phyloP scores from a whole-genome alignment of 2,329 filamentous ascomycete genomes.

The Diaporthe ampelina region DNA sequence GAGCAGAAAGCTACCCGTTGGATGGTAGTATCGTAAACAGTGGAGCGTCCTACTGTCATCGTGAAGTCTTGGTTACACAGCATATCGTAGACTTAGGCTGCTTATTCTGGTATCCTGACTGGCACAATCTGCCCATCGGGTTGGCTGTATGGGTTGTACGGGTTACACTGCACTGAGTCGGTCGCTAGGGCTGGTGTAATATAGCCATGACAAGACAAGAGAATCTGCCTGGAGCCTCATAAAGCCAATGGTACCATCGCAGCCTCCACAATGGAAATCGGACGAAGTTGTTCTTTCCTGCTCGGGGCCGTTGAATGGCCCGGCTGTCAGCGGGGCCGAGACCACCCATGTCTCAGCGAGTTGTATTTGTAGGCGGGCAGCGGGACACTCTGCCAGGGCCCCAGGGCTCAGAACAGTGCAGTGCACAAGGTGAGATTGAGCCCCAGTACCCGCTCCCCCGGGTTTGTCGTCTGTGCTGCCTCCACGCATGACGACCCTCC shows the following conservation, averaged over 20 bases:
- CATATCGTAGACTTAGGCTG: background rate
- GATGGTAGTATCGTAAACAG: background rate
- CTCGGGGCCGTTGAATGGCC: slow-evolving; percentile 23
- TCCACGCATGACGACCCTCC: slow-evolving; percentile 25
- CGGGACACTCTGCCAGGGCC: slow-evolving; percentile 5
- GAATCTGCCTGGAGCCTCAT: no score
- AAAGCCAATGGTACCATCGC: background rate
- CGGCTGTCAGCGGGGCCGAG: slow-evolving; percentile 28
- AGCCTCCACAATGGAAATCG: background rate
- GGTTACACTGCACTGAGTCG: background rate
- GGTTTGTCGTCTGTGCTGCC: slow-evolving; percentile 9
- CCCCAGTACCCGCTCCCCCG: background rate
- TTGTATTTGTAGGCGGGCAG: background rate
- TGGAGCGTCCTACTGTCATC: background rate
- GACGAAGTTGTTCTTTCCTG: background rate
- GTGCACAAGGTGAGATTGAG: background rate
- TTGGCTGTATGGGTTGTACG: no score
- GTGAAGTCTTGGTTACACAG: background rate
- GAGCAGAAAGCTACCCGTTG: background rate
- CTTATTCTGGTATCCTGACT: background rate
- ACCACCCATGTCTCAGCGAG: slow-evolving; percentile 26
- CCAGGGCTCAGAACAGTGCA: background rate
- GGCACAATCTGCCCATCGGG: background rate
- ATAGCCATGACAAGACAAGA: no score
- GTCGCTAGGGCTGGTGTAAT: no score